These are phyloP conservation scores for Xylariaceae sp. DNA, from an alignment of 2,329 filamentous ascomycete species.

Conservation along the genomic window DNA sequence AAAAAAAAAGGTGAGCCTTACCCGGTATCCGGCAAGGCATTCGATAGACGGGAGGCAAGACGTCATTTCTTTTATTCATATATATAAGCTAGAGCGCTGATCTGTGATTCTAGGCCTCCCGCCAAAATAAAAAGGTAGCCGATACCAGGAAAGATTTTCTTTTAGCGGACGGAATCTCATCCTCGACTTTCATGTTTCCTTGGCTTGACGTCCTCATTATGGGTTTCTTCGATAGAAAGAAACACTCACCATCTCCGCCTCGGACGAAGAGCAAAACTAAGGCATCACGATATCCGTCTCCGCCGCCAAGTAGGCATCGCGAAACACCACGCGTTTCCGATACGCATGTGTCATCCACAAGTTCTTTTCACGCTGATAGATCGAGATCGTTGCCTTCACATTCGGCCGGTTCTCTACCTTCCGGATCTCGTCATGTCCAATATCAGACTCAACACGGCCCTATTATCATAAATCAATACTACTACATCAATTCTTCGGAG, in stretches of 20 bases:
- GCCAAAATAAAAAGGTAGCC: neutral
- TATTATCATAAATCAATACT: slow-evolving; percentile 49
- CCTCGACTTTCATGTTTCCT: slow-evolving; percentile 1
- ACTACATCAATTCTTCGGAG: slow-evolving; percentile 38
- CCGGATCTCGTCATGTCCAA: slow-evolving; percentile 24
- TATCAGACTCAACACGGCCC: slow-evolving; percentile 32
- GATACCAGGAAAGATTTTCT: neutral
- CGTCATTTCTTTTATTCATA: neutral
- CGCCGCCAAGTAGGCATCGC: neutral
- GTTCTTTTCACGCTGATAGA: neutral
- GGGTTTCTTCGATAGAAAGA: slow-evolving; percentile 21
- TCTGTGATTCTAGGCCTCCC: neutral
- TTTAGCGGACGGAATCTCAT: neutral
- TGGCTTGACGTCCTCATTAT: slow-evolving; percentile 8
- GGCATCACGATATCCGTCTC: neutral
- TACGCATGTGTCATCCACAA: neutral
- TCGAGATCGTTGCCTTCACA: slow-evolving; percentile 20
- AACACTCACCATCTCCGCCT: slow-evolving; percentile 9
- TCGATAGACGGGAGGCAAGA: neutral
- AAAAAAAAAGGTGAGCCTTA: neutral
- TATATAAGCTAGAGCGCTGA: too few species aligned
- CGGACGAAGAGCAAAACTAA: too few species aligned
- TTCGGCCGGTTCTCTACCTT: slow-evolving; percentile 23
- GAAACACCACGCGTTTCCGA: neutral
- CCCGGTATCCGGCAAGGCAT: neutral